These are phyloP conservation scores for Chlorella sp. DNA, from an alignment of 139 green algal species.

Conservation along the genomic window DNA sequence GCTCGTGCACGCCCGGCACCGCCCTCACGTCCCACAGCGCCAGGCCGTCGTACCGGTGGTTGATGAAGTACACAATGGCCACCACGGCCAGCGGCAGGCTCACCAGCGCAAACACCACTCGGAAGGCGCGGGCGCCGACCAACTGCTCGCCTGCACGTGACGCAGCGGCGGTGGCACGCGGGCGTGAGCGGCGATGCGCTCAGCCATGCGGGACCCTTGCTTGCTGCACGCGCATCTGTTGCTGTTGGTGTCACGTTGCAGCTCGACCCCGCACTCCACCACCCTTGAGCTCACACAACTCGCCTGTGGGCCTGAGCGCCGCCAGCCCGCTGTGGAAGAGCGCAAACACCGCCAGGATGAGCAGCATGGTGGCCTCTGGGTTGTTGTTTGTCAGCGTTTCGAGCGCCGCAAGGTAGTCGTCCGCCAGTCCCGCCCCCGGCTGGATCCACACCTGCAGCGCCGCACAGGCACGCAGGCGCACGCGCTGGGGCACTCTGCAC, in stretches of 20 bases:
- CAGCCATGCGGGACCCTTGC: too few species aligned
- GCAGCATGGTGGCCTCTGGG: slow-evolving; percentile 67
- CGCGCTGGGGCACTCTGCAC: neutral
- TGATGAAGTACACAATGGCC: slow-evolving; percentile 96
- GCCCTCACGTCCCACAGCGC: slow-evolving; percentile 14
- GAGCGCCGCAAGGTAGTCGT: slow-evolving; percentile 56
- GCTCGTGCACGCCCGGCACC: slow-evolving; percentile 71
- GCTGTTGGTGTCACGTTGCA: too few species aligned
- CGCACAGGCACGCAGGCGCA: neutral
- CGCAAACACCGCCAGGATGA: slow-evolving; percentile 83
- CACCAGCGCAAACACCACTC: slow-evolving; percentile 86
- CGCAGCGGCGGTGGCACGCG: neutral
- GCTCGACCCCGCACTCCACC: too few species aligned
- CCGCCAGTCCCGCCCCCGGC: slow-evolving; percentile 57
- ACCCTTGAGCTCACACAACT: neutral
- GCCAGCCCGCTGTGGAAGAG: slow-evolving; percentile 85
- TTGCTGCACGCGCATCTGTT: too few species aligned
- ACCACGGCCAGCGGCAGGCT: slow-evolving; percentile 81
- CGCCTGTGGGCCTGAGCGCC: slow-evolving; percentile 70
- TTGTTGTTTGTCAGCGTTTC: slow-evolving; percentile 37
- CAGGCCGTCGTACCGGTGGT: slow-evolving; percentile 79
- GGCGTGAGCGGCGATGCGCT: neutral
- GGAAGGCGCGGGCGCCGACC: slow-evolving; percentile 83
- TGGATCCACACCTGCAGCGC: slow-evolving; percentile 71
- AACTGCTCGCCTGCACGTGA: slow-evolving; percentile 65